Conservation (phyloP, 495 filamentous ascomycete species). For the Talaromyces adpressus region DNA sequence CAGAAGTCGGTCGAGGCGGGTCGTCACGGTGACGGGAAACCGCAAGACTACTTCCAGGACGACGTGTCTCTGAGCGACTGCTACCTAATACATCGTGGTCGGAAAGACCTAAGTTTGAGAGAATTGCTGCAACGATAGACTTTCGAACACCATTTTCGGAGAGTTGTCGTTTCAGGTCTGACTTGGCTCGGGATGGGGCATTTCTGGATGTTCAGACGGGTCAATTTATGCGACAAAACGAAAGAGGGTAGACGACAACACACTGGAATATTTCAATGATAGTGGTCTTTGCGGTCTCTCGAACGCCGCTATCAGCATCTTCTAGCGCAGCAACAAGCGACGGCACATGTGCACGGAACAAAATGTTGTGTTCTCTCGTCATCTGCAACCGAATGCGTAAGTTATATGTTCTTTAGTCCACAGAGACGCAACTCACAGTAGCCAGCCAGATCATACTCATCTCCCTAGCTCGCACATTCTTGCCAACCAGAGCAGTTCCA, state of each 20-base stretch:
- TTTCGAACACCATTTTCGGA: constrained; percentile 72
- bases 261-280: constrained; percentile 83
- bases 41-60: constrained; percentile 9
- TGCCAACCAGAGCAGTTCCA: constrained; percentile 68
- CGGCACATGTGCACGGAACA: constrained; percentile 76
- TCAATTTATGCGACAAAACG: constrained; percentile 3
- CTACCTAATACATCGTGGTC: constrained; percentile 19
- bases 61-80: constrained; percentile 13
- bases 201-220: constrained; percentile 38
- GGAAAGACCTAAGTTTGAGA: constrained; percentile 58
- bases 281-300: constrained; percentile 72
- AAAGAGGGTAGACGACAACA: constrained; percentile 12
- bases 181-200: constrained; percentile 76
- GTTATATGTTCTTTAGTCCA: not conserved
- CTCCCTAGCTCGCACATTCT: constrained; percentile 77
- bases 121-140: constrained; percentile 72
- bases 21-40: constrained; percentile 9
- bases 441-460: constrained; percentile 73
- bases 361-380: constrained; percentile 66
- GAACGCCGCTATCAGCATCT: constrained; percentile 78
- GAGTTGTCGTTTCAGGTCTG: constrained; percentile 78
- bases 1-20: constrained; percentile 10
- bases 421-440: constrained; percentile 42
- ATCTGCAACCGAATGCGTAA: constrained; percentile 42
- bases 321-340: constrained; percentile 78